Base-by-base conservation (phyloP, 257 asterid species). In the Euphrasia confusa region DNA sequence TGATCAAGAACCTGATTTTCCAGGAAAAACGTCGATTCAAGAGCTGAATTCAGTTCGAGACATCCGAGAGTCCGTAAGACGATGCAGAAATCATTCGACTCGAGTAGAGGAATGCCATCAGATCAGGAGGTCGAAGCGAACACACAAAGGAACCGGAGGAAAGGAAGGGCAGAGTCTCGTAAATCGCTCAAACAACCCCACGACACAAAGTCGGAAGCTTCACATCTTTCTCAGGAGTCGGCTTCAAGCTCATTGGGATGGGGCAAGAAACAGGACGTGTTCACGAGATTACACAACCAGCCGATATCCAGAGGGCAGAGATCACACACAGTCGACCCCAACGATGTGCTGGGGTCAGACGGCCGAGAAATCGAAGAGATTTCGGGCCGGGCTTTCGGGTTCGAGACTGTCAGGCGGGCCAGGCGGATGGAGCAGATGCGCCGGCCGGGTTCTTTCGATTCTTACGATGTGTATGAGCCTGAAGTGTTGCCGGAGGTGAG, bases 181-280 rank as follows among this genome's bases (percentile, higher is more conserved):
- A 44, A 69, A 30, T 72, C 94, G n/a, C 4, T 74, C 24, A 81
- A 85, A 66, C 76, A 71, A 48, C 63, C 90, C 7, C 71, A 64
- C 4, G 96, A 87, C 50, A 79, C 99, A 2, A 77, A 73, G 37
- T 89, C 99, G 0, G 92, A 87, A 62, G 74, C 80, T 65, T 87
- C 97, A 10, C 79, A 68, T 55, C 80, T 79, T 57, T 85, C 98
- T 13, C 78, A 75, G 45, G 24, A 21, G 24, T 21, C 24, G 24
- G 24, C 24, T 21, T 21, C 24, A 21, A 21, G 24, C 24, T 21
- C 85, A 75, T 59, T 83, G 95, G 24, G 76, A 78, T 14, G 79
- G 24, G 5, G 73, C 84, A 83, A 89, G 64, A 89, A 73, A 58
- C 79, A 64, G 39, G 79, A 72, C 15, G 71, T 74, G 12, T 72